These are phyloP conservation scores for Cyclostephanos tholiformis DNA, from an alignment of 108 stramenopile genomes.

Conservation along the genomic window DNA sequence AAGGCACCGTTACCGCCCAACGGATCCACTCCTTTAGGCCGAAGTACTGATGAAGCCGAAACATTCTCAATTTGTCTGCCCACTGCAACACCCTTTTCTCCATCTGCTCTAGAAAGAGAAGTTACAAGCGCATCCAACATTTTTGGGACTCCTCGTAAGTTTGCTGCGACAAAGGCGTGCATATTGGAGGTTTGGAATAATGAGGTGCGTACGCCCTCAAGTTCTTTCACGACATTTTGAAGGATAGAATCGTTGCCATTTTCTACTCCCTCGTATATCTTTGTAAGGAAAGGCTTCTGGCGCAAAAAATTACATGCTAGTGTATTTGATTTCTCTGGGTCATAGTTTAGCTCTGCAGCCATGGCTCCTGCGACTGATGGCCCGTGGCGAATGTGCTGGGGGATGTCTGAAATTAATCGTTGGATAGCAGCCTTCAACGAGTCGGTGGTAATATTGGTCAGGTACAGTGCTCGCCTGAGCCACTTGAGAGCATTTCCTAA, in stretches of 20 bases:
- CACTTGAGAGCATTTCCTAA: constrained; percentile 35
- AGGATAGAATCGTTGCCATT: constrained; percentile 11
- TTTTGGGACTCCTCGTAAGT: constrained; percentile 31
- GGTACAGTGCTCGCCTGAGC: constrained; percentile 38
- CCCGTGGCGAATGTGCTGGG: constrained; percentile 45
- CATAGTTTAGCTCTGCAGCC: constrained; percentile 29
- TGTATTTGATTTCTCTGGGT: constrained; percentile 31
- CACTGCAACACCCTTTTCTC: background rate
- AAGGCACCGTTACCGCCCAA: constrained; percentile 40
- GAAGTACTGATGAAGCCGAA: constrained; percentile 42
- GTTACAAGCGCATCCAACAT: constrained; percentile 25
- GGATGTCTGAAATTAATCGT: constrained; percentile 45
- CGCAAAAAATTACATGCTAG: constrained; percentile 42
- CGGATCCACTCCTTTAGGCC: constrained; percentile 1
- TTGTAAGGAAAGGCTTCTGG: constrained; percentile 46
- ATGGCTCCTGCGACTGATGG: constrained; percentile 32
- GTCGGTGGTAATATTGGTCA: constrained; percentile 33
- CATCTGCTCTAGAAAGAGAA: constrained; percentile 14
- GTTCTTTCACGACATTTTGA: constrained; percentile 33
- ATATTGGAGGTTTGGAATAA: constrained; percentile 46
- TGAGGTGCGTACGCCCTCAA: constrained; percentile 32
- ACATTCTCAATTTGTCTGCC: constrained; percentile 48
- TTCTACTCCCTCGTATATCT: constrained; percentile 39
- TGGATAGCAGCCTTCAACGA: constrained; percentile 44
- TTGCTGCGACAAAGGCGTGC: constrained; percentile 52